Evolutionary conservation across 352 stramenopile species (phyloP).

Genomic region (Pythium rishiriense): DNA sequence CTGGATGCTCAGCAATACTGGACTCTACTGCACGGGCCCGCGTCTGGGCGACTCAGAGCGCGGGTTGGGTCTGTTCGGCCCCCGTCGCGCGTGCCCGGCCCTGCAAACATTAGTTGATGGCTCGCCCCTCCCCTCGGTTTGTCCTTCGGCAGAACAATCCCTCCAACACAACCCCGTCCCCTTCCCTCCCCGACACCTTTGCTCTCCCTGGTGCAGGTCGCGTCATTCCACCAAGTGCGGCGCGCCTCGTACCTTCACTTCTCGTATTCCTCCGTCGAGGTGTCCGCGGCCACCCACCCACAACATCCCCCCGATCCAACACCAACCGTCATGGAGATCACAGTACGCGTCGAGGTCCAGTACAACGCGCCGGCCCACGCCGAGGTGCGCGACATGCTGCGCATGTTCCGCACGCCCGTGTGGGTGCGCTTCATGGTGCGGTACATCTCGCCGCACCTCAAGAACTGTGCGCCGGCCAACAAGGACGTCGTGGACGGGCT

Average conservation of each 20-base stretch:
- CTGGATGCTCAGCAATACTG: background rate
- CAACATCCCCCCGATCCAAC: background rate
- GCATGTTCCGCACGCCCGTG: conserved; percentile 79
- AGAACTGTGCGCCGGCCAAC: conserved; percentile 76
- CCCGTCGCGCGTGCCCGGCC: background rate
- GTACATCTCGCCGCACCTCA: conserved; percentile 84
- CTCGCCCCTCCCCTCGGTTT: background rate
- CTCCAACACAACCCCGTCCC: too few relatives aligned
- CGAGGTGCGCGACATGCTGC: conserved; percentile 68
- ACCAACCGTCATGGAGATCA: conserved; percentile 62
- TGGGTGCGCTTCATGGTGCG: conserved; percentile 87
- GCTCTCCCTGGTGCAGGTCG: background rate
- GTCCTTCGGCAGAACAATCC: background rate
- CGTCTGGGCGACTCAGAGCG: background rate
- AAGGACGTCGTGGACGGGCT: conserved; percentile 68
- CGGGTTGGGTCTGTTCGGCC: background rate
- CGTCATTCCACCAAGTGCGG: background rate
- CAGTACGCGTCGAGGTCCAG: conserved; percentile 76
- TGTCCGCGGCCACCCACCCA: background rate
- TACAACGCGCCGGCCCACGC: conserved; percentile 69
- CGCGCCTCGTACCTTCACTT: background rate
- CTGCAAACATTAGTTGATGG: background rate
- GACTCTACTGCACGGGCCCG: background rate
- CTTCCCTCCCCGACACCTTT: background rate
- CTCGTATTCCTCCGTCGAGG: too few relatives aligned